Evolutionary conservation across 2,329 filamentous ascomycete genomes (phyloP), one percentile per base, ranked within the genome.

Genomic region (Ascochyta fabae): DNA sequence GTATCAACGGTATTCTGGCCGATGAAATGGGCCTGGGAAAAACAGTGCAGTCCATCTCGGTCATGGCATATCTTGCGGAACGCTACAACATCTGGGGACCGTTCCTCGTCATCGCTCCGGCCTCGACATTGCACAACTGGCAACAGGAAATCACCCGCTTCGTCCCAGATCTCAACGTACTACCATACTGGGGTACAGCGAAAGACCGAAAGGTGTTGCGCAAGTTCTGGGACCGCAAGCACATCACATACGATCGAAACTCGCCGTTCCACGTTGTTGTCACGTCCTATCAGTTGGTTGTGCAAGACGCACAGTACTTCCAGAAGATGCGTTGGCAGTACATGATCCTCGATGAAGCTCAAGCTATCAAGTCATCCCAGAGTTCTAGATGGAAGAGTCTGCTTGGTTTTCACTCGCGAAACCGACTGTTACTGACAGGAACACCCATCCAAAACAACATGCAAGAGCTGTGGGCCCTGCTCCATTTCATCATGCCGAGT

Each of bases 401-500:
- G 62, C 83, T 99, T 42, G 90, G 89, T 46, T 98, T 98, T 83
- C 91, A 96, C 74, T 98, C 94, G 79, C 90, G 95, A 58, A 99
- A 98, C 77, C 87, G 95, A 64, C 85, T 99, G 42, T 81, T 99
- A 40, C 84, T 99, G 19, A 99, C 95, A 0, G 95, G 95, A 79
- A 99, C 95, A 0, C 95, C 95, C 3, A 98, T 99, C 63, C 95
- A 99, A 77, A 99, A 99, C 81, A 99, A 98, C 83, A 99, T 99
- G 95, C 95, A 98, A 77, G 94, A 99, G 78, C 79, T 99, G 56
- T 99, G 95, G 95, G 95, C 95, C 27, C 79, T 99, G 64, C 83
- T 99, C 19, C 95, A 99, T 83, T 99, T 99, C 80, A 98, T 98
- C 80, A 98, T 99, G 95, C 95, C 95, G n/a, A 96, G 91, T 39